Evolutionary conservation across 345 rosid species (phyloP), one percentile per base, ranked within the genome.

Genomic region (Isatis tinctoria): DNA sequence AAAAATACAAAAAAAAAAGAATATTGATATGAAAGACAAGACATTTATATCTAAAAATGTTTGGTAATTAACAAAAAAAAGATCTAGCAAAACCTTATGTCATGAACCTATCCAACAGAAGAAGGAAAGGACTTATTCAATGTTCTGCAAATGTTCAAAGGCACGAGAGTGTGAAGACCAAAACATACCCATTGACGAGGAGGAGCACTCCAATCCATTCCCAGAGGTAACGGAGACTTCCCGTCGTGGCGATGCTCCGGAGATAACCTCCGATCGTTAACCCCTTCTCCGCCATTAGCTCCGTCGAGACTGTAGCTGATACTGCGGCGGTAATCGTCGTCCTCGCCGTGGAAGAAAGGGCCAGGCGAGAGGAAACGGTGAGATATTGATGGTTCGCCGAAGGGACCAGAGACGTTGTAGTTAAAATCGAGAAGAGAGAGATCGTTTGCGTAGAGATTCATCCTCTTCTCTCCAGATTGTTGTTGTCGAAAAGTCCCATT

Each of bases 141-240:
- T 37, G 48, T 36, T 49, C 61, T 67, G 37, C 14, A 35, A 8
- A 33, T 48, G 20, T 49, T 66, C 45, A 51, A 1, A 49, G 45
- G 13, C 14, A 47, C 57, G 44, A 33, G 53, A 43, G 3, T 8
- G 4, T 8, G 40, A 22, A 40, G 41, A 33, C 6, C 10, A 32
- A 12, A 39, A 65, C 61, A 35, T 30, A 95, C 97, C 91, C 89
- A 92, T 63, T 80, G 83, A 52, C 85, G 85, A 77, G 97, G 97
- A 85, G 97, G 90, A 68, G 83, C 83, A 63, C 93, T 86, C 99
- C 97, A 92, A 74, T 95, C 99, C 97, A 95, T 92, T 49, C 99
- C 97, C 27, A 90, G 65, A 56, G 98, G 99, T 57, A 95, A 69
- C 39, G 99, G 97, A 64, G 97, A 92, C 33, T 66, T 84, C 49